phyloP scores from a whole-genome alignment of 2,329 filamentous ascomycete genomes.

The Colletotrichum sojae region DNA sequence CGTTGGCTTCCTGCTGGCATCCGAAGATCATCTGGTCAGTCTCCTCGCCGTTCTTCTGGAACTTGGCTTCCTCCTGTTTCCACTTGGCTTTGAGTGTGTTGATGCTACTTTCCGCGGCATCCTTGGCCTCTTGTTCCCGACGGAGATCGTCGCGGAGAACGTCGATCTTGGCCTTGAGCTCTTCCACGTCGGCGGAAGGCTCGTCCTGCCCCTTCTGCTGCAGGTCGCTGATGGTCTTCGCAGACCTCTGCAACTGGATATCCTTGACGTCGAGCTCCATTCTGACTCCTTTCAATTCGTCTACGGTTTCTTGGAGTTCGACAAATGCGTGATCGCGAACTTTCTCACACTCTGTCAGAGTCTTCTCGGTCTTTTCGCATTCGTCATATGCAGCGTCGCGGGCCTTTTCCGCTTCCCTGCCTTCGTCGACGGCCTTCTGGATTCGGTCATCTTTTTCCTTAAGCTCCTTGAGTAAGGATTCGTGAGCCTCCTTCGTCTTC shows the following conservation, averaged over 20 bases:
- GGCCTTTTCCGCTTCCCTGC: not conserved
- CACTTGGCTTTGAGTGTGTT: not conserved
- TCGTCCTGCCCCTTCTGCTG: not conserved
- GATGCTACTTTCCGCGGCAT: not conserved
- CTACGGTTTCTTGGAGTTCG: not conserved
- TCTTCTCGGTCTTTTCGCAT: not conserved
- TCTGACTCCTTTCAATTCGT: not conserved
- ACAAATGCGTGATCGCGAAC: not conserved
- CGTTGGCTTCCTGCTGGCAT: not conserved
- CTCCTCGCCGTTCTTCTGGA: not conserved
- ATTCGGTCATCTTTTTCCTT: too few species aligned
- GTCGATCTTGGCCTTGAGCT: not conserved
- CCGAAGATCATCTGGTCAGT: not conserved
- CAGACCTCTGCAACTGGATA: not conserved
- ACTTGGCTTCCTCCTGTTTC: too few species aligned
- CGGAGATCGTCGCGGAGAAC: not conserved
- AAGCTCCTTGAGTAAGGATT: too few species aligned
- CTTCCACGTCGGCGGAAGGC: not conserved
- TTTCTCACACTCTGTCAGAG: too few species aligned
- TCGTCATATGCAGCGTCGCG: slow-evolving; percentile 4
- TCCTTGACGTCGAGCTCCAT: slow-evolving; percentile 15
- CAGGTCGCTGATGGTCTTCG: not conserved
- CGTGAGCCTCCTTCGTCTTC: too few species aligned
- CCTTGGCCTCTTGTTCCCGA: not conserved
- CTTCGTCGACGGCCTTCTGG: too few species aligned